Conservation (phyloP, 164 flowering plant genomes). For the Aristolochia contorta region DNA sequence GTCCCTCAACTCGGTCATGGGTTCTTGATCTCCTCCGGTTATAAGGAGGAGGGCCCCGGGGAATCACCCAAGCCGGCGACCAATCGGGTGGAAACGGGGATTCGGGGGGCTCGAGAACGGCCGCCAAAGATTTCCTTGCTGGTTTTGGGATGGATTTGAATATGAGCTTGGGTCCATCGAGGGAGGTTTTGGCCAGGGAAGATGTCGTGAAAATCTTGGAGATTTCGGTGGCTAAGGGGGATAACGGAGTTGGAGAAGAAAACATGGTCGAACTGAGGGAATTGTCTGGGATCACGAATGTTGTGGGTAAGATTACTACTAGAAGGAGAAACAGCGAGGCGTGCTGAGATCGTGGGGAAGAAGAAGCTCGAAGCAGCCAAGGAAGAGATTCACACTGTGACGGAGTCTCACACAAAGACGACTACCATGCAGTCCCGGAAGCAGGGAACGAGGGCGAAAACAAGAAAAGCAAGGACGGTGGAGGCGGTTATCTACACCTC, state of each 20-base stretch:
- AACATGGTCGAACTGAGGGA: slow-evolving; percentile 5
- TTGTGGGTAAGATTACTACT: slow-evolving; percentile 6
- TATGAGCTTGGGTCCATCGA: slow-evolving; percentile 23
- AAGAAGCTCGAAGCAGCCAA: not conserved
- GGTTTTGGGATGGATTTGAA: slow-evolving; percentile 29
- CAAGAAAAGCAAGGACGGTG: slow-evolving; percentile 3
- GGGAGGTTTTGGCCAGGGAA: slow-evolving; percentile 16
- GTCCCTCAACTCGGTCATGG: too few relatives aligned
- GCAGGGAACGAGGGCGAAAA: not conserved
- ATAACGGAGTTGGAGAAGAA: not conserved
- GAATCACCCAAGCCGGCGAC: not conserved
- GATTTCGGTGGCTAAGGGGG: not conserved
- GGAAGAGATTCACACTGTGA: too few relatives aligned
- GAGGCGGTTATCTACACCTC: slow-evolving; percentile 19
- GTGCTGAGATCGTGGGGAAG: not conserved
- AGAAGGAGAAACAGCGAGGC: not conserved
- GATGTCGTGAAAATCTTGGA: not conserved
- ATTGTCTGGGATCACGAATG: slow-evolving; percentile 18
- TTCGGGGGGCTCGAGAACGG: not conserved
- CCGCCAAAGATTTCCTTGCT: slow-evolving; percentile 5
- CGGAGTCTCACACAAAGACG: slow-evolving; percentile 3
- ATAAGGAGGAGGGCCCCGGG: not conserved
- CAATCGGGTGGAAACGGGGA: slow-evolving; percentile 4
- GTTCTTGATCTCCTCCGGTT: slow-evolving; percentile 19
- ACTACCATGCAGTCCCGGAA: not conserved